Base-by-base conservation (phyloP, 371 early-diverging fungal genomes). In the Blastocladiella emersonii region DNA sequence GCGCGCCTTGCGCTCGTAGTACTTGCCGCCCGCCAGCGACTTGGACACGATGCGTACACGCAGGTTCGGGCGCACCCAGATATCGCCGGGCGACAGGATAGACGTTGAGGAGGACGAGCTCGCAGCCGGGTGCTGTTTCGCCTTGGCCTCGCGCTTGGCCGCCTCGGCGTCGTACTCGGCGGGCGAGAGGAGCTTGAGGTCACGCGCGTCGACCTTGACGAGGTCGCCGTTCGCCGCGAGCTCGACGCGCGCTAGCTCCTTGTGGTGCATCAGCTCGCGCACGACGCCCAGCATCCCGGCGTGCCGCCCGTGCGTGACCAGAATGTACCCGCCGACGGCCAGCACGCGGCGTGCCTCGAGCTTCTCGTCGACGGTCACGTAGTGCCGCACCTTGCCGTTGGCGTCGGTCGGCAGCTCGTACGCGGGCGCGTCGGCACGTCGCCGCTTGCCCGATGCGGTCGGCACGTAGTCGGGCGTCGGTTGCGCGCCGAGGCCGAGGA, bases 11-110 rank as follows among this genome's bases (percentile, higher is more conserved):
- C 43, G 37, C 27, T 63, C 35, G 44, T 63, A 63, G 44, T 63
- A 63, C 51, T 34, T 27, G 32, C 64, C 62, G 17, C 48, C 39
- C 13, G 23, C 48, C 27, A 62, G 51, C 4, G 64, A 63, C 44
- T 63, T 63, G 44, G 61, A 61, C 6, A 63, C 64, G 17, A 63
- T 34, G n/a, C 64, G 37, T 8, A 63, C 64, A 15, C 34, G 64
- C 15, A 63, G 56, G 30, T 34, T n/a, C 21, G 64, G 64, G 13
- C 51, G 63, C 3, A 63, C 25, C 64, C 64, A 63, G 3, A n/a
- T 21, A 12, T 59, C 8, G 27, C 15, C 36, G 36, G 57, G 8
- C 57, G 57, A 8, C 10, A 15, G 23, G 30, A 27, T 25, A 19
- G 23, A 19, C n/a, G 39, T 12, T 5, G 57, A 57, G 3, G 35